Evolutionary conservation across 176 grass and related monocot species (phyloP).

Genomic region (Pontederia crassipes): DNA sequence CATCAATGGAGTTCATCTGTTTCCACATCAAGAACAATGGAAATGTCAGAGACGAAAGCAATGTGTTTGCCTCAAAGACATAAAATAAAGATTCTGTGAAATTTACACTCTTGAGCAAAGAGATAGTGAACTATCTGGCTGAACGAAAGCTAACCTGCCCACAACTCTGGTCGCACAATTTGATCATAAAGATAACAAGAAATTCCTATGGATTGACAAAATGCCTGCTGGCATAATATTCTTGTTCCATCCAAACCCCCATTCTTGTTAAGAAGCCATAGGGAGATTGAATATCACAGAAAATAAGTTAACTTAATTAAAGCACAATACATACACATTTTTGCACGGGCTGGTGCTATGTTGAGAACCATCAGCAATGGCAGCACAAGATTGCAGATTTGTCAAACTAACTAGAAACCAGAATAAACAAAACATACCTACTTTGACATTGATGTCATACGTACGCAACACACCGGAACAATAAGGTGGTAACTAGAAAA

Average conservation of each 20-base stretch:
- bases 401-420: slow-evolving; percentile 60
- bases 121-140: slow-evolving; percentile 42
- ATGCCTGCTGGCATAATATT: slow-evolving; percentile 47
- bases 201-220: slow-evolving; percentile 55
- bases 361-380: slow-evolving; percentile 52
- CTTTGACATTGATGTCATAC: slow-evolving; percentile 38
- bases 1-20: slow-evolving; percentile 95
- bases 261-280: slow-evolving; percentile 42
- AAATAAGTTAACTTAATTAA: slow-evolving; percentile 25
- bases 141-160: slow-evolving; percentile 94
- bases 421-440: slow-evolving; percentile 56
- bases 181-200: slow-evolving; percentile 80
- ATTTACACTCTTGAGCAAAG: slow-evolving; percentile 7
- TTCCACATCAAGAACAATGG: slow-evolving; percentile 15
- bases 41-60: slow-evolving; percentile 17
- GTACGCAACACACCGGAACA: too few relatives aligned
- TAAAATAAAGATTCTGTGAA: neutral
- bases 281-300: slow-evolving; percentile 30
- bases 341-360: slow-evolving; percentile 53
- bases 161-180: slow-evolving; percentile 49
- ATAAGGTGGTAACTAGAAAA: too few relatives aligned
- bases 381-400: slow-evolving; percentile 73
- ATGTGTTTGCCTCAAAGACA: neutral
- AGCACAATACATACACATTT: slow-evolving; percentile 97
- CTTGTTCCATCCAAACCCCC: slow-evolving; percentile 61